Base-by-base conservation (phyloP, 1,284 basidiomycete genomes). In the Boletus albobrunnescens region DNA sequence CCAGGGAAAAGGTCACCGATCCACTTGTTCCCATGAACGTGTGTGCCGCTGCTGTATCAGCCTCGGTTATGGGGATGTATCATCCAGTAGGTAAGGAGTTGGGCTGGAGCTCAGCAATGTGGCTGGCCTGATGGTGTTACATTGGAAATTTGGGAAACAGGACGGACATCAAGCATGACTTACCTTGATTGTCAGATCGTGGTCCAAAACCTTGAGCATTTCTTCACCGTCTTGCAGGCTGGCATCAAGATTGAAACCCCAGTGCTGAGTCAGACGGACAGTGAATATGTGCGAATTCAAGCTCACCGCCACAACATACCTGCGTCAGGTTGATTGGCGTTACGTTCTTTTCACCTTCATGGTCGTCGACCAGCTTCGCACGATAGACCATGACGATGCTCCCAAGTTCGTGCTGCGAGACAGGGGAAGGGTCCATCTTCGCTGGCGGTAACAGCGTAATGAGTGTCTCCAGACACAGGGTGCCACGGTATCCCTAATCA, bases 171-270 rank as follows among this genome's bases (percentile, higher is more conserved):
- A n/a, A 28, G 22, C 13, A 3, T 2, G 37, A 32, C 51, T 22
- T 48, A 78, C 82, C 68, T 79, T 78, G 58, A 87, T 78, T 5
- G 70, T 73, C 27, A 87, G 63, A 24, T 63, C 70, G 56, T 87
- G 84, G 26, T 75, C 69, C 58, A 78, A 76, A 36, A 87, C 74
- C 23, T 70, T 71, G 26, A 77, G 63, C 11, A 67, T 61, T n/a
- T 75, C 68, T 39, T 70, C 67, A 3, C 56, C 60, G 8, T 68
- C 61, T 39, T 72, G 61, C 28, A 84, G 66, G 52, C 82, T 85
- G 1, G 82, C 84, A 37, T 85, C 81, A 11, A 88, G 75, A 58
- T 88, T 87, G 72, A 87, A 88, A 26, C 85, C 86, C 84, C 84
- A 87, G 60, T 87, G 85, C 82, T 87, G 33, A n/a, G n/a, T 47